Conservation (phyloP, 2,329 filamentous ascomycete genomes). For the Aspergillus latus region DNA sequence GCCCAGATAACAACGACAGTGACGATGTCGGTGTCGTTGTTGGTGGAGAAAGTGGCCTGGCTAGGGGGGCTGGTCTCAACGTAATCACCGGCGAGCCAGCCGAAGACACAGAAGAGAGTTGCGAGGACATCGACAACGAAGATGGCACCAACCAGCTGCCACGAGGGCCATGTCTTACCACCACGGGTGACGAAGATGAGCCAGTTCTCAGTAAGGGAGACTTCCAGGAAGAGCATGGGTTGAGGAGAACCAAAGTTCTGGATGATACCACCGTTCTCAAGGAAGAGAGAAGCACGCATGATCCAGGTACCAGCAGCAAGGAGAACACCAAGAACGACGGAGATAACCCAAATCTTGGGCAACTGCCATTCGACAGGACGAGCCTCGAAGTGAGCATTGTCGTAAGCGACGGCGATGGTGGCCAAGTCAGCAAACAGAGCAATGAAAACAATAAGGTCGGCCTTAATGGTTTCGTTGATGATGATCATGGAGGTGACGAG, state of each 20-base stretch:
- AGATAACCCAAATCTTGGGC: constrained; percentile 77
- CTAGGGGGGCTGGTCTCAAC: constrained; percentile 29
- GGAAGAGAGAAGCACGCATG: constrained; percentile 68
- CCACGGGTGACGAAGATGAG: constrained; percentile 95
- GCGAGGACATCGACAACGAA: constrained; percentile 69
- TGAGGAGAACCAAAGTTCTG: constrained; percentile 73
- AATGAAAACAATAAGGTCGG: constrained; percentile 75
- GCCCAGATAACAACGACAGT: constrained; percentile 55
- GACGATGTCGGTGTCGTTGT: constrained; percentile 59
- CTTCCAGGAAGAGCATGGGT: constrained; percentile 82
- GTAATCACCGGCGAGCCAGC: constrained; percentile 64
- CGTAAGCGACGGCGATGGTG: constrained; percentile 75
- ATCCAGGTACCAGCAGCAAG: constrained; percentile 72
- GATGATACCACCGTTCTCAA: constrained; percentile 69
- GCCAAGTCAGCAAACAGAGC: constrained; percentile 77
- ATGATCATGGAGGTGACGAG: constrained; percentile 76
- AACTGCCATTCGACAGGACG: constrained; percentile 78
- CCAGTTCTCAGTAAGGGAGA: constrained; percentile 93
- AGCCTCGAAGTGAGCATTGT: constrained; percentile 73
- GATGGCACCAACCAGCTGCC: constrained; percentile 71
- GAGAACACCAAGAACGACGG: constrained; percentile 58
- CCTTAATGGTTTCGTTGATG: constrained; percentile 72
- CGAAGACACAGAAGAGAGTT: constrained; percentile 73
- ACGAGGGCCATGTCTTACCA: constrained; percentile 70
- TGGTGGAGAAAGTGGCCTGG: constrained; percentile 36